phyloP scores from a whole-genome alignment of 169 alveolate species.

The Eimeria necatrix region DNA sequence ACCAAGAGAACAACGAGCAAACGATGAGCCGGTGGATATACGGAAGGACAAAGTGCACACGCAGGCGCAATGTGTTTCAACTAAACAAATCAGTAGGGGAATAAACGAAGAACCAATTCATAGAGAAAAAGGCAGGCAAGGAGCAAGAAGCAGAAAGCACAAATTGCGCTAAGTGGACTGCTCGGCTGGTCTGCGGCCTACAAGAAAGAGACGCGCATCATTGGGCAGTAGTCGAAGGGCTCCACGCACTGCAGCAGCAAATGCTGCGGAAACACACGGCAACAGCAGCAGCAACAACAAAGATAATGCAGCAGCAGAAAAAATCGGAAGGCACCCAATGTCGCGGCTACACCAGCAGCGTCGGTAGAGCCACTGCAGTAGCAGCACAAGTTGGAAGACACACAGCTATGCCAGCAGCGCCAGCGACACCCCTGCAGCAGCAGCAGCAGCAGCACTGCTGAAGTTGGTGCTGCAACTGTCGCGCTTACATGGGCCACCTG shows the following conservation, averaged over 20 bases:
- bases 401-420: neutral
- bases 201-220: conserved; percentile 66
- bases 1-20: no score
- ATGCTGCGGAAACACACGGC: neutral
- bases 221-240: conserved; percentile 74
- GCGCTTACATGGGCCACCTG: conserved; percentile 45
- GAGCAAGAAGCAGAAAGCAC: no score
- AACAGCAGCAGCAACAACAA: conserved; percentile 15
- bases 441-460: conserved; percentile 23
- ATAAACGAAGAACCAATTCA: no score
- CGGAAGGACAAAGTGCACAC: no score
- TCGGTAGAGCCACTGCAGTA: neutral
- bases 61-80: no score
- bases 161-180: no score
- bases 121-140: no score
- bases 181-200: neutral
- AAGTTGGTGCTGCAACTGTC: no score
- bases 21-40: no score
- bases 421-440: conserved; percentile 4
- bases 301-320: neutral
- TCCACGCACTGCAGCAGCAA: conserved; percentile 40
- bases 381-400: neutral
- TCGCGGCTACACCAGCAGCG: neutral
- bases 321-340: neutral
- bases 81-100: no score